phyloP scores from a whole-genome alignment of 345 rosid species.

The Psidium guajava region DNA sequence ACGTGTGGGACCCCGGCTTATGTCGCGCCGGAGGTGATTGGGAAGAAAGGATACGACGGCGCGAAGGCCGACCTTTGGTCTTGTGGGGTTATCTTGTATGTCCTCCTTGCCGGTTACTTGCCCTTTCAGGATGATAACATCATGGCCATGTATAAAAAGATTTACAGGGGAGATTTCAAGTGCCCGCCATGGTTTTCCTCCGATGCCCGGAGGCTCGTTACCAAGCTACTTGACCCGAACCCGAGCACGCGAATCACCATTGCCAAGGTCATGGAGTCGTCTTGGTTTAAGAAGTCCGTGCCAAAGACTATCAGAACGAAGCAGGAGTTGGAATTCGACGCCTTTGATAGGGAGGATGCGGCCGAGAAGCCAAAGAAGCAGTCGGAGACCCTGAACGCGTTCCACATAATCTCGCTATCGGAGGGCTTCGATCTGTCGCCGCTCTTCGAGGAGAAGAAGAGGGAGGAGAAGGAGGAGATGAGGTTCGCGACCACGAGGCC shows the following conservation, averaged over 20 bases:
- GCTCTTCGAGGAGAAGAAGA: slow-evolving; percentile 76
- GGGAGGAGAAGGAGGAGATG: slow-evolving; percentile 69
- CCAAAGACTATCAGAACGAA: slow-evolving; percentile 16
- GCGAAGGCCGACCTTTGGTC: slow-evolving; percentile 94
- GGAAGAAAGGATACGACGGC: slow-evolving; percentile 81
- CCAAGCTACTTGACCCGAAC: slow-evolving; percentile 85
- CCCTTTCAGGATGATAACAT: slow-evolving; percentile 84
- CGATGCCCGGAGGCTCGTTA: slow-evolving; percentile 58
- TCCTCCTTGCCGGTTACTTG: slow-evolving; percentile 76
- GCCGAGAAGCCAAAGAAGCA: slow-evolving; percentile 22
- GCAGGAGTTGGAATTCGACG: slow-evolving; percentile 21
- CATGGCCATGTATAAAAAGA: slow-evolving; percentile 75
- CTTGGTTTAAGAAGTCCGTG: slow-evolving; percentile 59
- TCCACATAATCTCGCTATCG: slow-evolving; percentile 77
- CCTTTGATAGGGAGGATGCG: neutral
- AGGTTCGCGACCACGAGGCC: slow-evolving; percentile 74
- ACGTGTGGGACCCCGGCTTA: slow-evolving; percentile 94
- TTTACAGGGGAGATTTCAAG: slow-evolving; percentile 79
- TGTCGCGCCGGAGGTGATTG: slow-evolving; percentile 86
- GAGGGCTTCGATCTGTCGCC: slow-evolving; percentile 89
- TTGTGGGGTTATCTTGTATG: slow-evolving; percentile 84
- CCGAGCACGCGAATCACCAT: slow-evolving; percentile 45
- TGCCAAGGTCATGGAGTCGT: slow-evolving; percentile 53
- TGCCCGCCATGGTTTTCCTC: slow-evolving; percentile 85
- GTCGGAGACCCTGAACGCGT: slow-evolving; percentile 67